These are phyloP conservation scores for Rhizophora mangle DNA, from an alignment of 345 rosid species.

Conservation along the genomic window DNA sequence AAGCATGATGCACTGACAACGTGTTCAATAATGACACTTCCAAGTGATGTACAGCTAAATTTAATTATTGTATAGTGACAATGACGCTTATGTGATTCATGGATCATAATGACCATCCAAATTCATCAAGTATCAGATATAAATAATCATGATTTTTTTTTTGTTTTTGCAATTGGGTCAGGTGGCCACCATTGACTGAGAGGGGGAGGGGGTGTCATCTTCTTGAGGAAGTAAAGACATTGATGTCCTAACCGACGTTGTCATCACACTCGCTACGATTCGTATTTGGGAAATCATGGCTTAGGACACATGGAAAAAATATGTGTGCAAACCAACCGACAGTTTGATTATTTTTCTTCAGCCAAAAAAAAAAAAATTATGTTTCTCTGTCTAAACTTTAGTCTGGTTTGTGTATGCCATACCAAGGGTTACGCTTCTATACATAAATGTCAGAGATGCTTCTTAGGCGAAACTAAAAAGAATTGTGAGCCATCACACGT, in stretches of 20 bases:
- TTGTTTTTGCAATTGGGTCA: not conserved
- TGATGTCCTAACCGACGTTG: conserved; percentile 36
- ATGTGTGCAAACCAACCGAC: conserved; percentile 25
- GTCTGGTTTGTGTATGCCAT: not conserved
- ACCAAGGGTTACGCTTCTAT: not conserved
- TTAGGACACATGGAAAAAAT: conserved; percentile 28
- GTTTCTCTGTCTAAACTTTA: not conserved
- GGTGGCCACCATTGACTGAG: not conserved
- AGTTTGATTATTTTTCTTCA: not conserved
- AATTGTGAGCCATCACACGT: too few species aligned
- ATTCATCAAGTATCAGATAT: not conserved
- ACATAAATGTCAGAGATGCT: too few species aligned
- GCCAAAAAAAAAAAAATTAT: not conserved
- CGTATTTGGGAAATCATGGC: not conserved
- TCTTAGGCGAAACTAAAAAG: too few species aligned
- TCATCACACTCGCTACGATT: conserved; percentile 15
- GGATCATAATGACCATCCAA: not conserved
- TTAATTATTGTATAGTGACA: not conserved
- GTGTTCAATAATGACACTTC: conserved; percentile 7
- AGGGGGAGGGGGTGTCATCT: not conserved
- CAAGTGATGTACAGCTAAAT: not conserved
- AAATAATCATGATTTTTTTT: not conserved
- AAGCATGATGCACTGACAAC: conserved; percentile 4
- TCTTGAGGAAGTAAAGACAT: not conserved
- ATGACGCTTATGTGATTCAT: not conserved